These are phyloP conservation scores for Combretum micranthum DNA, from an alignment of 345 rosid genomes.

Conservation along the genomic window DNA sequence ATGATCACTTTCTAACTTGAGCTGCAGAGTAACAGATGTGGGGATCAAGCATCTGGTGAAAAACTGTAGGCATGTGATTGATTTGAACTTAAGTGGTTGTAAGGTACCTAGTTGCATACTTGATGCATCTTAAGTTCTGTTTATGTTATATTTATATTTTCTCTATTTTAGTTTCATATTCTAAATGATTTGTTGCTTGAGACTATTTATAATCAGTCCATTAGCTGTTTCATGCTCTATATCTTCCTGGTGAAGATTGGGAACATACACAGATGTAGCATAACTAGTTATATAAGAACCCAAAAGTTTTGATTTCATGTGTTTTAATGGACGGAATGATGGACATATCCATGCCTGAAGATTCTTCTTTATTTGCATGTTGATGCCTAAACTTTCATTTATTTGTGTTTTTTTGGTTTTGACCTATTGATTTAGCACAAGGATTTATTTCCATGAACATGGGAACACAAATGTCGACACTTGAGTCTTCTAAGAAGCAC, in stretches of 20 bases:
- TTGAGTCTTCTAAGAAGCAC: no score
- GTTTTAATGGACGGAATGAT: no score
- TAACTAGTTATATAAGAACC: no score
- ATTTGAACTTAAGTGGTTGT: conserved; percentile 90
- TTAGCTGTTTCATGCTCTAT: no score
- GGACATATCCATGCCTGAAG: no score
- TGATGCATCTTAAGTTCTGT: conserved; percentile 2
- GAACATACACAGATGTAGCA: no score
- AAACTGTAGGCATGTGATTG: conserved; percentile 52
- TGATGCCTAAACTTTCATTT: background rate
- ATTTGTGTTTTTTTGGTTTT: background rate
- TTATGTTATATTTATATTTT: background rate
- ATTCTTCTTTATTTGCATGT: no score
- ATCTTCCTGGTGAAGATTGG: no score
- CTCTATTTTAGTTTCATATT: background rate
- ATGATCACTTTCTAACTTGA: conserved; percentile 9
- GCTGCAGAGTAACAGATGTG: conserved; percentile 61
- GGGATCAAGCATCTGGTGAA: conserved; percentile 57
- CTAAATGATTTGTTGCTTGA: no score
- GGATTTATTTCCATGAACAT: background rate
- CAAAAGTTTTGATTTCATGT: no score
- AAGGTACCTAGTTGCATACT: conserved; percentile 43
- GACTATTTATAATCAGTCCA: no score
- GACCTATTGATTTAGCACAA: background rate
- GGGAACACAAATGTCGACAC: no score